phyloP scores from a whole-genome alignment of 2,329 filamentous ascomycete species.

The Fusarium buharicum region DNA sequence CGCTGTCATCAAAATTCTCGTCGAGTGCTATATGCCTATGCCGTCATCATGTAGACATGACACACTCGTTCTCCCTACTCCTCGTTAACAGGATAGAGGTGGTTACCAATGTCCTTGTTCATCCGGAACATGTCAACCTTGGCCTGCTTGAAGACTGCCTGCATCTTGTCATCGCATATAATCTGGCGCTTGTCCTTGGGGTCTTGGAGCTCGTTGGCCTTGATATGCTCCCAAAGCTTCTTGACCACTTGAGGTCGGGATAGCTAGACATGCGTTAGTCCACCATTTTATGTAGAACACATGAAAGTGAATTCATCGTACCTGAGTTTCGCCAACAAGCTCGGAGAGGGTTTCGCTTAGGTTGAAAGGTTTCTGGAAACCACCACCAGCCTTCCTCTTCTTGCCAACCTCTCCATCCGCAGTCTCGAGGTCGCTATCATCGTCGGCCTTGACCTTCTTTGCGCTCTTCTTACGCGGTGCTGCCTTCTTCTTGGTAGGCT shows the following conservation, averaged over 20 bases:
- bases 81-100: conserved; percentile 84
- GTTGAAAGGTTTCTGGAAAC: conserved; percentile 89
- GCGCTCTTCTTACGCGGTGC: conserved; percentile 75
- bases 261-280: conserved; percentile 63
- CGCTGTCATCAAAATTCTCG: conserved; percentile 39
- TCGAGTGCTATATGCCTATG: conserved; percentile 6
- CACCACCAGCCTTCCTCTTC: conserved; percentile 86
- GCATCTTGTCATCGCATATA: conserved; percentile 89
- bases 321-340: conserved; percentile 75
- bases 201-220: conserved; percentile 86
- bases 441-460: conserved; percentile 79
- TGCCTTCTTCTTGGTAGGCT: conserved; percentile 70
- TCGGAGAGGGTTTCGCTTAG: conserved; percentile 76
- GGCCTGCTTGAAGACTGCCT: conserved; percentile 89
- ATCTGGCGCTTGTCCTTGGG: conserved; percentile 93
- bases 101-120: conserved; percentile 94
- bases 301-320: conserved; percentile 52
- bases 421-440: conserved; percentile 80
- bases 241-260: conserved; percentile 96
- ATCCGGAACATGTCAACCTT: conserved; percentile 99
- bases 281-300: neutral
- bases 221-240: conserved; percentile 96
- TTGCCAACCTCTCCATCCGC: conserved; percentile 64
- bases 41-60: conserved; percentile 1
- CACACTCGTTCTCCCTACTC: conserved; percentile 31